Percentiles rank a stretch among this genome's conserved stretches.
phyloP scores from a whole-genome alignment of 2,329 filamentous ascomycete genomes.

The Trichophyton simii region DNA sequence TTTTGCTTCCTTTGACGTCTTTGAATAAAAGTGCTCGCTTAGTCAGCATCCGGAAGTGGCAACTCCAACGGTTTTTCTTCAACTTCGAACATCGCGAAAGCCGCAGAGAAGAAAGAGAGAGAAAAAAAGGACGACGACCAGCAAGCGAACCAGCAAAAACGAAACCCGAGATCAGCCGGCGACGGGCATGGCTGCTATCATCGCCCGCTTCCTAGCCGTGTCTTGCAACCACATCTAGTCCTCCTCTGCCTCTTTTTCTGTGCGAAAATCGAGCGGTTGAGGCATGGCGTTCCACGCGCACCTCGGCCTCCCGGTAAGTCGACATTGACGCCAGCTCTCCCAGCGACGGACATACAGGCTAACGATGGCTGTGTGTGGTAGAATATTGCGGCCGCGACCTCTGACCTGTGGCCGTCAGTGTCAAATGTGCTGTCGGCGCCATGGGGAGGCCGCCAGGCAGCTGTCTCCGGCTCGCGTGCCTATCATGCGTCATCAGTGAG shows the following conservation, averaged over 20 bases:
- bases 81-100: background rate
- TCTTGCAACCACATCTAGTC: background rate
- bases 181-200: constrained; percentile 1
- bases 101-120: no score
- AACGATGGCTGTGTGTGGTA: constrained; percentile 17
- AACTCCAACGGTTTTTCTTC: background rate
- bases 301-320: constrained; percentile 35
- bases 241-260: background rate
- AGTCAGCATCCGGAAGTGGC: background rate
- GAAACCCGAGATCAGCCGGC: background rate
- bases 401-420: constrained; percentile 35
- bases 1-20: no score
- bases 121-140: no score
- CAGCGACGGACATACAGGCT: background rate
- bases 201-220: background rate
- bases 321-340: background rate
- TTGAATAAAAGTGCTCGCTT: background rate
- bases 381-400: constrained; percentile 34
- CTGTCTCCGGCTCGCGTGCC: constrained; percentile 1
- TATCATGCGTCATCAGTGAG: background rate
- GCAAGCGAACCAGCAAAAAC: background rate
- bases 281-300: constrained; percentile 42
- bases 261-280: background rate
- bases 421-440: constrained; percentile 27
- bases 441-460: constrained; percentile 20